These are phyloP conservation scores for Didymella segeticola DNA, from an alignment of 2,329 filamentous ascomycete species.

Conservation along the genomic window DNA sequence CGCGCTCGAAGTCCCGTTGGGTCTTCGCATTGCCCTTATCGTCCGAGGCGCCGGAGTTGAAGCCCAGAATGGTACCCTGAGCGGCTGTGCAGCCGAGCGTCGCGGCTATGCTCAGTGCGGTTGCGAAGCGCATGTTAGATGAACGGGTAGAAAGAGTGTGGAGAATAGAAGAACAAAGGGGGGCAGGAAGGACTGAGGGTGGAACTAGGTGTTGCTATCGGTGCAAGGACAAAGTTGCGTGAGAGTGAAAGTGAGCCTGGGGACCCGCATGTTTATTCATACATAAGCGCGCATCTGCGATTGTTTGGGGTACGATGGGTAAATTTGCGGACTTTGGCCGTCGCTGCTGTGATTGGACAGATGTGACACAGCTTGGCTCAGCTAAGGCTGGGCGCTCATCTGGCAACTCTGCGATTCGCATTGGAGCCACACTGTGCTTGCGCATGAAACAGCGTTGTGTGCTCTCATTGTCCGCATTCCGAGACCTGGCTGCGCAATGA, in stretches of 20 bases:
- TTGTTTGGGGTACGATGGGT: slow-evolving; percentile 6
- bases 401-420: slow-evolving; percentile 6
- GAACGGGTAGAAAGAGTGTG: slow-evolving; percentile 12
- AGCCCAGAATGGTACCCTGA: slow-evolving; percentile 38
- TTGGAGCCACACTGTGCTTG: background rate
- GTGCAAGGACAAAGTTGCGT: background rate
- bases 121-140: slow-evolving; percentile 29
- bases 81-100: slow-evolving; percentile 30
- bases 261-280: slow-evolving; percentile 17
- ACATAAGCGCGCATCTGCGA: slow-evolving; percentile 5
- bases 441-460: slow-evolving; percentile 7
- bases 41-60: slow-evolving; percentile 44
- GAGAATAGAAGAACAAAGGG: background rate
- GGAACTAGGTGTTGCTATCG: background rate
- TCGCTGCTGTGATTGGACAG: slow-evolving; percentile 2
- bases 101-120: slow-evolving; percentile 31
- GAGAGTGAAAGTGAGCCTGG: slow-evolving; percentile 4
- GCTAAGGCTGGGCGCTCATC: slow-evolving; percentile 11
- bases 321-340: slow-evolving; percentile 6
- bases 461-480: slow-evolving; percentile 3
- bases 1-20: slow-evolving; percentile 71
- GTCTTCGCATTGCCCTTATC: slow-evolving; percentile 55
- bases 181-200: too few species aligned
- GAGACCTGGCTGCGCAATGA: background rate
- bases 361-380: slow-evolving; percentile 8